Evolutionary conservation across 192 early-diverging fungal species (phyloP).

Genomic region (Glomus cerebriforme): DNA sequence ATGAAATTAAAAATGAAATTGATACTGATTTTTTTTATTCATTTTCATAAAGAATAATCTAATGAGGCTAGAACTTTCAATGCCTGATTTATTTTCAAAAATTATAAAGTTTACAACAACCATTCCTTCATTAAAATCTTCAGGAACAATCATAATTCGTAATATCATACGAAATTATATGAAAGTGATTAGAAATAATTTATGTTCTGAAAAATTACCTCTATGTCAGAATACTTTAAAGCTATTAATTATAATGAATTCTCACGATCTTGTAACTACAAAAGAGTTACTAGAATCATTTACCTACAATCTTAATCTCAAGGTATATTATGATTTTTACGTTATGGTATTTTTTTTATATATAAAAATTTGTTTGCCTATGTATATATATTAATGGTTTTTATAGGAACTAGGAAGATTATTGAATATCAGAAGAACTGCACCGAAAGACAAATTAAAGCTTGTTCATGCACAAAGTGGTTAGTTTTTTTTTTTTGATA

Average conservation of each 20-base stretch:
- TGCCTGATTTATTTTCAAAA: conserved; percentile 63
- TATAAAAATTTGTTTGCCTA: neutral
- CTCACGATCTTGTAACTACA: conserved; percentile 55
- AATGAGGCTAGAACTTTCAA: conserved; percentile 55
- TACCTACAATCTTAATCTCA: conserved; percentile 71
- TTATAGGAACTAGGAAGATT: conserved; percentile 46
- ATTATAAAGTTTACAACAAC: conserved; percentile 54
- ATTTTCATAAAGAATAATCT: conserved; percentile 41
- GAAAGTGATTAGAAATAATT: conserved; percentile 61
- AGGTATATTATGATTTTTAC: conserved; percentile 11
- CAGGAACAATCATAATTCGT: conserved; percentile 45
- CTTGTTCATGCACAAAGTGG: neutral
- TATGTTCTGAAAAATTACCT: conserved; percentile 60
- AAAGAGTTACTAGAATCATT: conserved; percentile 71
- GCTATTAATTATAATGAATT: conserved; percentile 64
- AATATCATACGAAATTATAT: conserved; percentile 67
- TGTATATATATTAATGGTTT: conserved; percentile 8
- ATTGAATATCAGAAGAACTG: conserved; percentile 35
- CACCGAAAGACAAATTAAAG: conserved; percentile 36
- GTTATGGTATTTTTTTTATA: conserved; percentile 33
- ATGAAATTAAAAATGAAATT: neutral
- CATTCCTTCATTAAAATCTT: conserved; percentile 36
- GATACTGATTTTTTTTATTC: neutral
- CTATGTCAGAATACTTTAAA: conserved; percentile 64
- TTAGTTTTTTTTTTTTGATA: conserved; percentile 11